Evolutionary conservation across 305 asterid species (phyloP).

Genomic region (Rubia tinctorum): DNA sequence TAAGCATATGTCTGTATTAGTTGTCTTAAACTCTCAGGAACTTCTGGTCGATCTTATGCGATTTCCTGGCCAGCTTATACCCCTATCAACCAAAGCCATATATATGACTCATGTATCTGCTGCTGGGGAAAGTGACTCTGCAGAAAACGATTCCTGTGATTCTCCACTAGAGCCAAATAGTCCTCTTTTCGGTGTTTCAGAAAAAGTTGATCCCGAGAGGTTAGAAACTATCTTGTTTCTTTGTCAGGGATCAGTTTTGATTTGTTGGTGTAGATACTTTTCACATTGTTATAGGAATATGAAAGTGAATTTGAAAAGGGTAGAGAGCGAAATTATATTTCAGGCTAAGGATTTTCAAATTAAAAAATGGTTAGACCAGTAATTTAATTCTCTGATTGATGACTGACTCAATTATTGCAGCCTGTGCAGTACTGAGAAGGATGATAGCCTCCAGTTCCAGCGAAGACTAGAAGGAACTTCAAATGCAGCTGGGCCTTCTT

Average conservation of each 20-base stretch:
- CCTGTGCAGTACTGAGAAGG: slow-evolving; percentile 75
- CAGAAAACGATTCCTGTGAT: slow-evolving; percentile 99
- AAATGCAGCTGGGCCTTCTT: slow-evolving; percentile 73
- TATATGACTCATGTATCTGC: slow-evolving; percentile 92
- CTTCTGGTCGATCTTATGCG: slow-evolving; percentile 88
- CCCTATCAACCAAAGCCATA: slow-evolving; percentile 84
- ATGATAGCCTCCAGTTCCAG: slow-evolving; percentile 69
- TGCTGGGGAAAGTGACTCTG: slow-evolving; percentile 99
- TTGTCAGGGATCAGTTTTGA: slow-evolving; percentile 6
- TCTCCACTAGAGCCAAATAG: slow-evolving; percentile 99
- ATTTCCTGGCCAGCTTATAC: slow-evolving; percentile 97
- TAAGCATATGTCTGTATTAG: slow-evolving; percentile 91
- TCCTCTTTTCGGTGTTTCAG: slow-evolving; percentile 88
- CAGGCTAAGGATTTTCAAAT: neutral
- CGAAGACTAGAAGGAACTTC: slow-evolving; percentile 70
- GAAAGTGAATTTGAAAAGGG: neutral
- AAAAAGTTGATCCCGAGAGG: slow-evolving; percentile 79
- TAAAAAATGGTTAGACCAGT: slow-evolving; percentile 7
- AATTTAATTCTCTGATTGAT: slow-evolving; percentile 15
- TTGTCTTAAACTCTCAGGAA: slow-evolving; percentile 85
- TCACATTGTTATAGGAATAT: slow-evolving; percentile 4
- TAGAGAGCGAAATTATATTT: neutral
- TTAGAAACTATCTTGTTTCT: slow-evolving; percentile 22
- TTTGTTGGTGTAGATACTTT: slow-evolving; percentile 7
- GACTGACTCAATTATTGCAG: slow-evolving; percentile 13